Conservation (phyloP, 202 grass and related monocot genomes). For the Carex sylvatica region DNA sequence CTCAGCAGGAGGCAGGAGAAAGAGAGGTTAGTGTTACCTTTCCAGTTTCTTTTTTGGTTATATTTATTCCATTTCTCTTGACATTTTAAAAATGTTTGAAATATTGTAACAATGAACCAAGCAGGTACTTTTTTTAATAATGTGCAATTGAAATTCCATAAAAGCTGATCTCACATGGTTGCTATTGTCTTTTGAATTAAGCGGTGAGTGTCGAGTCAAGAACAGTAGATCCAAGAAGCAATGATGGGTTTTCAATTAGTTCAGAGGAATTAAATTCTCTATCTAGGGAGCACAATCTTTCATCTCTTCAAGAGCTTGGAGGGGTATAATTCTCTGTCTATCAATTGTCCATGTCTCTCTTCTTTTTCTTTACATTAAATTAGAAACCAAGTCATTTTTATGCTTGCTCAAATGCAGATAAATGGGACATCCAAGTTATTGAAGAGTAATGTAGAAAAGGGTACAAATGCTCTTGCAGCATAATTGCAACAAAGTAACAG, state of each 20-base stretch:
- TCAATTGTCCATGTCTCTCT: neutral
- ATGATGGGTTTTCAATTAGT: constrained; percentile 23
- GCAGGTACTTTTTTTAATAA: neutral
- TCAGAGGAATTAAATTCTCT: constrained; percentile 26
- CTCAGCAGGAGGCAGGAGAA: constrained; percentile 74
- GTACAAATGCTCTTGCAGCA: constrained; percentile 46
- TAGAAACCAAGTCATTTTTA: neutral
- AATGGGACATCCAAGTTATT: constrained; percentile 66
- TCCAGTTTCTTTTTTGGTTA: neutral
- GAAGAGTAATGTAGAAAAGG: constrained; percentile 65
- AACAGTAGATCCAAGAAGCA: constrained; percentile 12
- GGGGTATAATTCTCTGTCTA: constrained; percentile 39
- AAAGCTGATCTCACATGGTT: neutral
- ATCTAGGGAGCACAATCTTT: constrained; percentile 51
- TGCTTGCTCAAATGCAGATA: constrained; percentile 42
- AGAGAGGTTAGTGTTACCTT: constrained; percentile 43
- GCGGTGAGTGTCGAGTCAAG: constrained; percentile 21
- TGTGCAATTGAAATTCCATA: neutral
- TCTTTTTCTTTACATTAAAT: neutral
- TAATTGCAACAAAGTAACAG: constrained; percentile 49
- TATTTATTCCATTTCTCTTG: neutral
- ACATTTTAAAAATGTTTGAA: neutral
- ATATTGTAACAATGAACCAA: neutral
- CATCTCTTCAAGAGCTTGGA: constrained; percentile 68
- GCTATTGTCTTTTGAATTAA: constrained; percentile 7